Evolutionary conservation across 441 rosid genomes (phyloP), one percentile per base, ranked within the genome.

Genomic region (Populus tomentosa): DNA sequence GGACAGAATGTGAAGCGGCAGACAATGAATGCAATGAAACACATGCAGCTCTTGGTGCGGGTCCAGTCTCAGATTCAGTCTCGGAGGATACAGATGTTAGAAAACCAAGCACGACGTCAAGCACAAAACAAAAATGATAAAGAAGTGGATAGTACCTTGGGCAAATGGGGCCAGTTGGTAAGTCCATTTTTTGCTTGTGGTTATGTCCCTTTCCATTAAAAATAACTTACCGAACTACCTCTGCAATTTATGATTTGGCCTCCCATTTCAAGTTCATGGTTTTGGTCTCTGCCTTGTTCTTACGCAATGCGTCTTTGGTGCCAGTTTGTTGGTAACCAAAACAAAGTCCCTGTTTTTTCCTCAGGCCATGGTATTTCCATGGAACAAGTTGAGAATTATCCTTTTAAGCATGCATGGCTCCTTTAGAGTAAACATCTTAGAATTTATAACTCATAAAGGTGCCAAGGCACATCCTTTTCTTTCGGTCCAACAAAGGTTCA

Each of bases 31-130:
- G 99, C 99, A 59, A 87, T 94, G 90, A 94, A 95, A 69, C 83
- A 89, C 79, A 92, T 95, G 99, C 98, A 94, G 80, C 90, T 92
- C 62, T 59, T 91, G 76, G 99, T 94, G 66, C 90, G 97, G 38
- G 92, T 94, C 75, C 99, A 92, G 77, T 89, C 95, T 62, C 99
- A 94, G 80, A 94, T 96, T 77, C 99, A 91, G 82, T 90, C 98
- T 21, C 90, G 98, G 79, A 90, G 97, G 82, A 88, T 96, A 84
- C 95, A 88, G 82, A 90, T 87, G 96, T 74, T 91, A 75, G 98
- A 96, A 83, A 89, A 85, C 86, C 92, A 89, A 85, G 92, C 91
- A 23, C 90, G 88, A 20, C 80, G 67, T 24, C 92, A 89, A 79
- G 87, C 85, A 80, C 90, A 87, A 46, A 70, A 71, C 70, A 83